Conservation (phyloP, 495 filamentous ascomycete species). For the Hamigera avellanea region DNA sequence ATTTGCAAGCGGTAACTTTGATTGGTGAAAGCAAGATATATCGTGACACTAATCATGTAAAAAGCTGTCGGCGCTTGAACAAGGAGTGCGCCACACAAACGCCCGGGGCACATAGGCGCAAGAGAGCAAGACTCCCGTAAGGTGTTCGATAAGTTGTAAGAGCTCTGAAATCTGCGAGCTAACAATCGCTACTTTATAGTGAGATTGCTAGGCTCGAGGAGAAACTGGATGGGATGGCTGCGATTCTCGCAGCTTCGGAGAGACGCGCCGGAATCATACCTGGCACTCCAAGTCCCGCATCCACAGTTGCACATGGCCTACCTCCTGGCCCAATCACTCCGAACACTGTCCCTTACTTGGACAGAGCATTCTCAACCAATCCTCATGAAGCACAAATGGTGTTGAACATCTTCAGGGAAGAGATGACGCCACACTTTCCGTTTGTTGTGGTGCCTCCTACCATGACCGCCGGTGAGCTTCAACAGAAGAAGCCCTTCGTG, state of each 20-base stretch:
- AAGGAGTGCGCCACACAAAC: slow-evolving; percentile 14
- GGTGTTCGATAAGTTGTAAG: too few relatives aligned
- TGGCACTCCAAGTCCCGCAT: neutral
- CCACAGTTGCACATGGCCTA: neutral
- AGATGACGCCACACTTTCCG: slow-evolving; percentile 22
- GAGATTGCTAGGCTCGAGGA: slow-evolving; percentile 11
- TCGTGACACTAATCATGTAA: neutral
- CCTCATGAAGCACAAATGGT: slow-evolving; percentile 5
- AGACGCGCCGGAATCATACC: neutral
- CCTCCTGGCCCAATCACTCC: neutral
- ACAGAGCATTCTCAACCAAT: neutral
- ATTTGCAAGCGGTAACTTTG: slow-evolving; percentile 12
- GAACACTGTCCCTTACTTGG: too few relatives aligned
- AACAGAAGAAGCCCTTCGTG: slow-evolving; percentile 23
- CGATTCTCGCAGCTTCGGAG: slow-evolving; percentile 11
- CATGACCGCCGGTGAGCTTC: slow-evolving; percentile 15
- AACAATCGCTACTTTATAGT: too few relatives aligned
- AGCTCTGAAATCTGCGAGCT: too few relatives aligned
- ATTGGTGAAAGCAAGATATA: neutral
- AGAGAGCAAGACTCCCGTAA: slow-evolving; percentile 1
- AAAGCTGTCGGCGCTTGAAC: slow-evolving; percentile 13
- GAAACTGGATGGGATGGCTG: slow-evolving; percentile 16
- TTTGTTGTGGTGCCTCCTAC: slow-evolving; percentile 19
- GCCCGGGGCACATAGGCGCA: slow-evolving; percentile 13
- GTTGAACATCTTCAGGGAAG: slow-evolving; percentile 5